phyloP scores from a whole-genome alignment of 2,329 filamentous ascomycete species.

The Colletotrichum limetticola region DNA sequence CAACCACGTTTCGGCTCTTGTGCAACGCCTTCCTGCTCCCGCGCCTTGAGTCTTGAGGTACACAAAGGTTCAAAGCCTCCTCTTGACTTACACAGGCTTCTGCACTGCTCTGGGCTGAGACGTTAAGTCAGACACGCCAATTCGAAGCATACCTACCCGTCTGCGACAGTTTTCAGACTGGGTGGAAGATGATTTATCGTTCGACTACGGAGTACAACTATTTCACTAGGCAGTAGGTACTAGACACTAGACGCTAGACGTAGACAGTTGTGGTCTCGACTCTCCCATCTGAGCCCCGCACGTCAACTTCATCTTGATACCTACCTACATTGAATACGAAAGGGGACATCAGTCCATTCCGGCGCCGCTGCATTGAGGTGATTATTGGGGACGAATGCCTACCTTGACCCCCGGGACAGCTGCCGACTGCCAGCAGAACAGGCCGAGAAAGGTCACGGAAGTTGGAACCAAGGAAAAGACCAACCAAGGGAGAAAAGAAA shows the following conservation, averaged over 20 bases:
- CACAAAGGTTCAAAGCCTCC: neutral
- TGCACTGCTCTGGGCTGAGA: conserved; percentile 21
- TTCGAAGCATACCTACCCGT: neutral
- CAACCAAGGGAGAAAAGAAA: conserved; percentile 31
- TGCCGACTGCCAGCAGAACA: neutral
- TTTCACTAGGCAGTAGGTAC: neutral
- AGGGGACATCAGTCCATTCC: conserved; percentile 24
- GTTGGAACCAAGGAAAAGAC: conserved; percentile 16
- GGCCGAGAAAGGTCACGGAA: neutral
- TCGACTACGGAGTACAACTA: neutral
- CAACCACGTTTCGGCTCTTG: conserved; percentile 30
- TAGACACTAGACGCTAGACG: too few species aligned
- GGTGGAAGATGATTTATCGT: conserved; percentile 3
- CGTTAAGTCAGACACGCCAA: conserved; percentile 6
- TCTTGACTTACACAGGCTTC: conserved; percentile 16
- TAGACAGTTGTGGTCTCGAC: neutral
- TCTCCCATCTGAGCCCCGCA: neutral
- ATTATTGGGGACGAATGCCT: neutral
- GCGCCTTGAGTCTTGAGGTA: neutral
- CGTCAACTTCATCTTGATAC: neutral
- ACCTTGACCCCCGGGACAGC: conserved; percentile 6
- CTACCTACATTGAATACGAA: neutral
- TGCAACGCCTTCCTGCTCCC: conserved; percentile 7
- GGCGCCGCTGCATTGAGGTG: conserved; percentile 13
- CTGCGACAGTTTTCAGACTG: conserved; percentile 6